These are phyloP conservation scores for Ophiostoma sp. DNA, from an alignment of 2,329 filamentous ascomycete genomes.

Conservation along the genomic window DNA sequence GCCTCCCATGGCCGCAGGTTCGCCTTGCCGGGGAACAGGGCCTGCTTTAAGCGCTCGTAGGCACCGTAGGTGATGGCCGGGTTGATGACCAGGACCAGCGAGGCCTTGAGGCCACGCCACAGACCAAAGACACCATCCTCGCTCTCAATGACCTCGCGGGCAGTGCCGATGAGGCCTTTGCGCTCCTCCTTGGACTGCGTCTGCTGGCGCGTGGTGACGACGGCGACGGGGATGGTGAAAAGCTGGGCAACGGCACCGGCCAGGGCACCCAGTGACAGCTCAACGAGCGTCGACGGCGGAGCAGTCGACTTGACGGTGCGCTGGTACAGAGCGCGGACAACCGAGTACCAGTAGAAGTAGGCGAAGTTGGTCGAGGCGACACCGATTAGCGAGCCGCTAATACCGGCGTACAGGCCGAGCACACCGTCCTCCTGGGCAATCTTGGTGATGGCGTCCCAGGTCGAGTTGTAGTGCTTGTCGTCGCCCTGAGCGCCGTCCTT, in stretches of 20 bases:
- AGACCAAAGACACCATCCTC: conserved; percentile 87
- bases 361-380: conserved; percentile 98
- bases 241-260: conserved; percentile 90
- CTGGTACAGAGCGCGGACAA: conserved; percentile 80
- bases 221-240: conserved; percentile 94
- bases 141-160: conserved; percentile 81
- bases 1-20: conserved; percentile 82
- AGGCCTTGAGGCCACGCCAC: conserved; percentile 95
- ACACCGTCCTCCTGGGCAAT: conserved; percentile 81
- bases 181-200: conserved; percentile 82
- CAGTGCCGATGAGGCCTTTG: conserved; percentile 85
- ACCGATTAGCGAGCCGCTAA: conserved; percentile 81
- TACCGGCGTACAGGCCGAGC: conserved; percentile 81
- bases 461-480: conserved; percentile 77
- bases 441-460: conserved; percentile 82
- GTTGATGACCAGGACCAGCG: conserved; percentile 91
- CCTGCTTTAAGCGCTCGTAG: conserved; percentile 81
- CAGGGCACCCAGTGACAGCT: conserved; percentile 80
- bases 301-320: conserved; percentile 52
- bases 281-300: conserved; percentile 74
- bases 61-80: conserved; percentile 97
- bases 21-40: conserved; percentile 74
- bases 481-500: conserved; percentile 48
- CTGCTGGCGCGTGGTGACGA: conserved; percentile 94
- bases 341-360: conserved; percentile 98